Evolutionary conservation across 2,329 filamentous ascomycete species (phyloP), one percentile per base, ranked within the genome.

Genomic region (Arthrocladium fulminans): DNA sequence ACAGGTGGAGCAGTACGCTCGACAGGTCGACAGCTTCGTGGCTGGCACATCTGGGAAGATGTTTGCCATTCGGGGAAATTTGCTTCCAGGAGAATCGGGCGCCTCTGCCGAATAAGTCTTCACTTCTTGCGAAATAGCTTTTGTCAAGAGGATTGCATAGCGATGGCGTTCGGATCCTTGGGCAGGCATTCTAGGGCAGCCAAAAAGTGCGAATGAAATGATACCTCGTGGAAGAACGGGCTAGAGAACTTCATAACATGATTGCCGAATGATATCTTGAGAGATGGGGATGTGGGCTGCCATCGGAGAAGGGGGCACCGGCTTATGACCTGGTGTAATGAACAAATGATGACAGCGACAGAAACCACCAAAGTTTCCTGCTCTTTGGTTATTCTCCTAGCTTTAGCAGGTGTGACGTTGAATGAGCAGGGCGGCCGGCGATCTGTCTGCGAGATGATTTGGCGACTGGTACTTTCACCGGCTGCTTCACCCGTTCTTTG

Each of bases 1-100:
- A 70, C 92, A 98, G 73, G 88, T 96, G 48, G 89, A 97, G 73
- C 90, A 97, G 73, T 98, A 97, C 73, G 87, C 89, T 63, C 84
- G 88, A 73, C 92, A 97, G 74, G 86, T 97, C 50, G 92, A 98
- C 69, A 88, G 88, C 32, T 97, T 97, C 69, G 90, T 90, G 41
- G 88, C 92, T 48, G 84, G 82, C 56, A 85, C 94, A 59, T 94
- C 81, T 54, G 83, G 87, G 57, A 98, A 98, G 81, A 95, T 98
- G 90, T 98, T 98, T 68, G 89, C 89, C 32, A 87, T 96, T 53
- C 83, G 89, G 68, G 79, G 78, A 54, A 82, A 80, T 62, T 63
- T 83, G 51, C 61, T 83, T 55, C 80, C 80, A 15, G 74, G 74
- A 48, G 78, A 48, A 15, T 13, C n/a, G n/a, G 38, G 38, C 10